phyloP scores from a whole-genome alignment of 495 filamentous ascomycete genomes.

The Penicillium robsamsonii region DNA sequence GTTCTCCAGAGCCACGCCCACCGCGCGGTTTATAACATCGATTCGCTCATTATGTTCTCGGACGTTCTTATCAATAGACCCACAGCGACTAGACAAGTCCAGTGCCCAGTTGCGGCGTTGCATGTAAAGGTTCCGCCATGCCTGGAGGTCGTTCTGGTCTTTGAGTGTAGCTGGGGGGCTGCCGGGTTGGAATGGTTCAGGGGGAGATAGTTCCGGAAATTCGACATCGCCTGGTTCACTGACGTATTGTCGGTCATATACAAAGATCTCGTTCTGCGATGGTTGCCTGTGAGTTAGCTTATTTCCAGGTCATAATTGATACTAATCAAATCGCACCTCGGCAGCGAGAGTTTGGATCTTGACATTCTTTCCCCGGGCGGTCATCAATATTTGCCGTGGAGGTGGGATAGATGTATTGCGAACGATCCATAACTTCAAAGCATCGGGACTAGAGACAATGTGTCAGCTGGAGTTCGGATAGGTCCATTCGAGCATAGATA shows the following conservation, averaged over 20 bases:
- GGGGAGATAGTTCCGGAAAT: slow-evolving; percentile 53
- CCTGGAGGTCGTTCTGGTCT: slow-evolving; percentile 67
- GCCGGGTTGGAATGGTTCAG: slow-evolving; percentile 56
- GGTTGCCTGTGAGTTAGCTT: slow-evolving; percentile 11
- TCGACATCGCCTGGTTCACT: slow-evolving; percentile 45
- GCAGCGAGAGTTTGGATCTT: slow-evolving; percentile 69
- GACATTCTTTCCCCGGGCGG: slow-evolving; percentile 74
- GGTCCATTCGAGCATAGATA: not conserved
- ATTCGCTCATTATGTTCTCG: slow-evolving; percentile 60
- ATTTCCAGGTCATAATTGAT: not conserved
- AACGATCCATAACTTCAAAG: slow-evolving; percentile 65
- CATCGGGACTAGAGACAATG: slow-evolving; percentile 60
- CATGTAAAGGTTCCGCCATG: slow-evolving; percentile 81
- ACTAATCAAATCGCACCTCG: slow-evolving; percentile 56
- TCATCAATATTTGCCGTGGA: slow-evolving; percentile 77
- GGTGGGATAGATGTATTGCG: slow-evolving; percentile 63
- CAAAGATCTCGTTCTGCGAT: slow-evolving; percentile 74
- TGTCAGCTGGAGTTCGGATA: slow-evolving; percentile 21
- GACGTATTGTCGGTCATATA: slow-evolving; percentile 73
- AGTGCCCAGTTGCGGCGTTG: slow-evolving; percentile 72
- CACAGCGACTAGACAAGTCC: slow-evolving; percentile 62
- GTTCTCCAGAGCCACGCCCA: slow-evolving; percentile 77
- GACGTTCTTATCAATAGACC: slow-evolving; percentile 52
- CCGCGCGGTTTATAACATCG: slow-evolving; percentile 66
- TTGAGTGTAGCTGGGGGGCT: slow-evolving; percentile 70